phyloP scores from a whole-genome alignment of 2,329 filamentous ascomycete species.

The Elsinoe australis region DNA sequence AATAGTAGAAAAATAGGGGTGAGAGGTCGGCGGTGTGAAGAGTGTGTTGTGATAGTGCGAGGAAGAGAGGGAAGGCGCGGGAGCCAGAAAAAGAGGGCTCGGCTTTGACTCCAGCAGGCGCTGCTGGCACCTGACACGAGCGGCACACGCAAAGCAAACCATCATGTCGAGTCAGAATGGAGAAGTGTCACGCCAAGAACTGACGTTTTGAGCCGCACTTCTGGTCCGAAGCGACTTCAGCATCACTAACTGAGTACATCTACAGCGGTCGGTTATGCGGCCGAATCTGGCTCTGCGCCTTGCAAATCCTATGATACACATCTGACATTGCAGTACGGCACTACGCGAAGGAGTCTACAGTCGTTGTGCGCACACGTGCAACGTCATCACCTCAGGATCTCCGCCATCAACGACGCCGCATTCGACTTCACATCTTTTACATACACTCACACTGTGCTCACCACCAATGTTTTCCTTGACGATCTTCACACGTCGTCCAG shows the following conservation, averaged over 20 bases:
- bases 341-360: no score
- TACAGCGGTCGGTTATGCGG: no score
- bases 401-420: slow-evolving; percentile 4
- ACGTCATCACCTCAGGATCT: slow-evolving; percentile 3
- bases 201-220: slow-evolving; percentile 12
- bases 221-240: background rate
- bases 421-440: slow-evolving; percentile 1
- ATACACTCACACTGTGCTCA: no score
- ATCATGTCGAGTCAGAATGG: background rate
- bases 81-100: slow-evolving; percentile 14
- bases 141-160: background rate
- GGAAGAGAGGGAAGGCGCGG: slow-evolving; percentile 8
- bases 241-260: background rate
- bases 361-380: background rate
- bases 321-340: background rate
- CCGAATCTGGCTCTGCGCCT: no score
- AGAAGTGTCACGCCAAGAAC: slow-evolving; percentile 1
- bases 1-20: slow-evolving; percentile 5
- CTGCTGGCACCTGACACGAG: slow-evolving; percentile 13
- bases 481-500: no score
- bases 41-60: slow-evolving; percentile 7
- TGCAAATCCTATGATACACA: background rate
- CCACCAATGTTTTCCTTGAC: background rate
- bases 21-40: slow-evolving; percentile 13
- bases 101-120: background rate